Percentiles rank a stretch among this genome's conserved stretches.
Conservation (phyloP, 2,329 filamentous ascomycete genomes). For the Botrytis galanthina region DNA sequence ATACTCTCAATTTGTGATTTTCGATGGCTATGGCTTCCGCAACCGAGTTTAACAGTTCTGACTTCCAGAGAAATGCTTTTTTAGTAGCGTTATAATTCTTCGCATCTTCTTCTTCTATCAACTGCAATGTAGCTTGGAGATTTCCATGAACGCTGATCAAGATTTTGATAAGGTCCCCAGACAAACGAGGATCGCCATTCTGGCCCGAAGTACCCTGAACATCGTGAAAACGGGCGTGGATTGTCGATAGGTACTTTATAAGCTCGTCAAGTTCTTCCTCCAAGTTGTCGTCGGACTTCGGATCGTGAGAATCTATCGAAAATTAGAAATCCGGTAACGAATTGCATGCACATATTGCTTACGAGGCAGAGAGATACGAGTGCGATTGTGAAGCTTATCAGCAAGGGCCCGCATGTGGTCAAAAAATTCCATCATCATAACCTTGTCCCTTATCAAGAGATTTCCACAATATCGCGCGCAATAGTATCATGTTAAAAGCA, state of each 20-base stretch:
- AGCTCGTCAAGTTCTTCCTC: background rate
- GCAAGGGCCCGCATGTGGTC: constrained; percentile 3
- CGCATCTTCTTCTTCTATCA: background rate
- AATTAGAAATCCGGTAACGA: background rate
- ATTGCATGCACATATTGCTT: background rate
- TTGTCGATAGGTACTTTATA: background rate
- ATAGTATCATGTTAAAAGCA: constrained; percentile 15
- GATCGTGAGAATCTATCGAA: background rate
- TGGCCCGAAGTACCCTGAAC: background rate
- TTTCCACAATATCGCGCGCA: background rate
- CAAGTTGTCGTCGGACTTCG: background rate
- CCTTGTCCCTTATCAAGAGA: background rate
- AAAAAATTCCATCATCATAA: constrained; percentile 20
- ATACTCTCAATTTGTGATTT: constrained; percentile 12
- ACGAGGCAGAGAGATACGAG: constrained; percentile 1
- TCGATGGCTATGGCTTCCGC: background rate
- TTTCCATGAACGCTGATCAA: background rate
- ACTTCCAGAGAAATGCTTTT: background rate
- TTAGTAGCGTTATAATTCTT: background rate
- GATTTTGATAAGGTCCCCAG: background rate
- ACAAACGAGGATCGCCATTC: background rate
- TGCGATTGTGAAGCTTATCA: background rate
- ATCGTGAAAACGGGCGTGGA: background rate
- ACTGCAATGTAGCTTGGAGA: background rate
- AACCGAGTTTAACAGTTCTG: no score